Evolutionary conservation across 2,329 filamentous ascomycete species (phyloP).

Genomic region (Emergomyces africanus): DNA sequence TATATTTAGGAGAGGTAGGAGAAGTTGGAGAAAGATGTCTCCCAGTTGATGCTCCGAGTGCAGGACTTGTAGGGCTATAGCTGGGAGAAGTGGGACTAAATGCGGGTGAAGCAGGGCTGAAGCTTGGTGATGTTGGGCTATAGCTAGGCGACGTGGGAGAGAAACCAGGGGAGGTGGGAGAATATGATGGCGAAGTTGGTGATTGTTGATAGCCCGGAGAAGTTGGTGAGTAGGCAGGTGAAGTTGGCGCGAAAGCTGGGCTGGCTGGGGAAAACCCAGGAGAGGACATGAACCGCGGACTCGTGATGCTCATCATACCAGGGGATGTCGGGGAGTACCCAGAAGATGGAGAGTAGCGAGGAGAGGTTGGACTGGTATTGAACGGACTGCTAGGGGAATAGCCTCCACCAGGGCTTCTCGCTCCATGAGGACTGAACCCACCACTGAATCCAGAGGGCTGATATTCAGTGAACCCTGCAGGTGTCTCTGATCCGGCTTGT

Average conservation of each 20-base stretch:
- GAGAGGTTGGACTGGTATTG: conserved; percentile 58
- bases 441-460: conserved; percentile 53
- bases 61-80: conserved; percentile 44
- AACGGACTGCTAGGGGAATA: conserved; percentile 63
- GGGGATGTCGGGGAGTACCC: conserved; percentile 67
- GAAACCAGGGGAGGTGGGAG: conserved; percentile 42
- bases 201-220: conserved; percentile 44
- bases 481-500: conserved; percentile 51
- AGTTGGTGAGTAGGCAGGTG: conserved; percentile 46
- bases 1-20: conserved; percentile 42
- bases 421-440: conserved; percentile 55
- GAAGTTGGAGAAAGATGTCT: conserved; percentile 33
- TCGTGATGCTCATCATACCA: conserved; percentile 44
- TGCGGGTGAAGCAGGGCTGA: conserved; percentile 38
- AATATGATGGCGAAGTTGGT: conserved; percentile 43
- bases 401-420: conserved; percentile 49
- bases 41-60: conserved; percentile 27
- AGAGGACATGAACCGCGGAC: conserved; percentile 42
- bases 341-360: conserved; percentile 48
- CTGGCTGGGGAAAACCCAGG: conserved; percentile 43
- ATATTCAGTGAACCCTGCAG: conserved; percentile 49
- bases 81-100: conserved; percentile 47
- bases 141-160: conserved; percentile 50
- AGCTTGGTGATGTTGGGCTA: conserved; percentile 46
- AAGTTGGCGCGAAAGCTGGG: conserved; percentile 46